Conservation (phyloP, 2,329 filamentous ascomycete genomes). For the Penicillium sumatraense region DNA sequence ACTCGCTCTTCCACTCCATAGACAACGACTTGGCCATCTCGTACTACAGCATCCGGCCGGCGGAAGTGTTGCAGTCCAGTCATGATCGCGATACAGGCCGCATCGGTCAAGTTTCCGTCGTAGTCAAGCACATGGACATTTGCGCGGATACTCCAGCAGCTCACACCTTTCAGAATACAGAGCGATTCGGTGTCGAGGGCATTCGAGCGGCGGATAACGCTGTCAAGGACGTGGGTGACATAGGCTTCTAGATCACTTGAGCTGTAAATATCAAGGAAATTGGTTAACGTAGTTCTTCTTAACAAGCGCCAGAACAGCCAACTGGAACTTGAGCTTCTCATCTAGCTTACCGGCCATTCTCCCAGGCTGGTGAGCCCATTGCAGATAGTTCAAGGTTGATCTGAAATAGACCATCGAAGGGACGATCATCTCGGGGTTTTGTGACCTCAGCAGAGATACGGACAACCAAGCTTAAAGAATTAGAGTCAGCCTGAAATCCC, state of each 20-base stretch:
- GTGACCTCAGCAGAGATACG: conserved; percentile 88
- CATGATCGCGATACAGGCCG: conserved; percentile 82
- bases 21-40: conserved; percentile 81
- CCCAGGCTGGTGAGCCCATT: conserved; percentile 89
- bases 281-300: conserved; percentile 1
- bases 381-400: conserved; percentile 90
- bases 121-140: conserved; percentile 91
- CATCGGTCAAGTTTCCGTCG: conserved; percentile 88
- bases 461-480: conserved; percentile 69
- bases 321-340: not conserved
- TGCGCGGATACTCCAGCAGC: conserved; percentile 88
- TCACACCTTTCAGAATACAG: conserved; percentile 86
- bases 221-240: conserved; percentile 86
- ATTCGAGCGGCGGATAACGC: conserved; percentile 87
- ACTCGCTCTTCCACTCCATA: conserved; percentile 85
- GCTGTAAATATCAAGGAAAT: conserved; percentile 43
- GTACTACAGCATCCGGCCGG: conserved; percentile 84
- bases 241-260: conserved; percentile 84
- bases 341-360: conserved; percentile 69
- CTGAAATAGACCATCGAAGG: conserved; percentile 93
- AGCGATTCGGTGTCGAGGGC: conserved; percentile 95
- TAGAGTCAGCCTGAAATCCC: conserved; percentile 23
- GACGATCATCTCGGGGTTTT: conserved; percentile 81
- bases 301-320: too few relatives aligned
- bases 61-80: conserved; percentile 89